Base-by-base conservation (phyloP, 192 early-diverging fungal genomes). In the Podila verticillata region DNA sequence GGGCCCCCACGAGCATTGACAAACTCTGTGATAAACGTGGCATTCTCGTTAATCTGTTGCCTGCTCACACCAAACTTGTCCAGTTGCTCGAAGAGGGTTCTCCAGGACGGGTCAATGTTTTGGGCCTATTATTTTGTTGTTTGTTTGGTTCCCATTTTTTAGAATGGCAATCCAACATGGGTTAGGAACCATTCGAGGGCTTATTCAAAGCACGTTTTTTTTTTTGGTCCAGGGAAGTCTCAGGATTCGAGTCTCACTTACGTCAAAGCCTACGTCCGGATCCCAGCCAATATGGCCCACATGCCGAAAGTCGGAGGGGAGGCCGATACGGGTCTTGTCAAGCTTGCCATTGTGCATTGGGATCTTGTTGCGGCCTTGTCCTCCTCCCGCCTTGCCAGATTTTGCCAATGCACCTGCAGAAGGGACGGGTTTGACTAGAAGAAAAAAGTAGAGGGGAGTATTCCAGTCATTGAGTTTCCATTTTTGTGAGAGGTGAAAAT, bases 21-120 rank as follows among this genome's bases (percentile, higher is more conserved):
- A 84, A 92, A 93, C 29, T 91, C 83, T 61, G 90, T 87, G 63
- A 95, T 92, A 62, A 93, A 91, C 8, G 85, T 84, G 8, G 89
- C 88, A 48, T 92, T 91, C 61, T 90, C 77, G 28, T 80, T 68
- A 56, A 80, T 80, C 47, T 80, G 77, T 24, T 72, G 77, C 10
- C 70, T 87, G 82, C 85, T 89, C 48, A 95, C 89, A 59, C 90
- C 92, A 67, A 90, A 87, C 8, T 84, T 84, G 20, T 87, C 84
- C 65, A 95, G 82, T 63, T 89, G 87, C 66, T 90, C 89, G 68
- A 95, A 89, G 15, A 95, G 69, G 60, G 84, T 82, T 63, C 84
- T 86, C 88, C 92, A 93, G 74, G 89, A 85, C 59, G 89, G 91
- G 66, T 92, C 89, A 51, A 90, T 90, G 57, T 91, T 91, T 48